Evolutionary conservation across 805 yeast genomes (phyloP).

Genomic region (Starmerella etchellsii): DNA sequence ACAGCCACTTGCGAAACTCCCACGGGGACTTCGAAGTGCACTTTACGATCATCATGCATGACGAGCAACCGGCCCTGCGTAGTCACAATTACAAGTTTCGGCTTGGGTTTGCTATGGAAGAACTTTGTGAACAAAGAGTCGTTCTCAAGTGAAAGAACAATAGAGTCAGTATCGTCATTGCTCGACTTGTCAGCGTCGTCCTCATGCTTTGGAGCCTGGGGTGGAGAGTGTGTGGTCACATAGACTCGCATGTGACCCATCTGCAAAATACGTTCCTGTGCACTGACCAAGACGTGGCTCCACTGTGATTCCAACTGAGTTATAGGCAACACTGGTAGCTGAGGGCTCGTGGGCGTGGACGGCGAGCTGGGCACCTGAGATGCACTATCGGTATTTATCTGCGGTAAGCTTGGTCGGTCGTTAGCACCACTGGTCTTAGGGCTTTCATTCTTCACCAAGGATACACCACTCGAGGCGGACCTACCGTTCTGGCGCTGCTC

Average conservation of each 20-base stretch:
- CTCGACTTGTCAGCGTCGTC: background rate
- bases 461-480: background rate
- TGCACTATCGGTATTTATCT: background rate
- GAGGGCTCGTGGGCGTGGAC: background rate
- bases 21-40: conserved; percentile 26
- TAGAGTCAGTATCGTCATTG: conserved; percentile 3
- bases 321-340: conserved; percentile 29
- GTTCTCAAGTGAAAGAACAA: conserved; percentile 16
- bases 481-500: conserved; percentile 12
- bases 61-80: conserved; percentile 27
- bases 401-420: too few species aligned
- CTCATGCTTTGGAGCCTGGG: background rate
- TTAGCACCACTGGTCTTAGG: background rate
- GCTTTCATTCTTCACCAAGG: background rate
- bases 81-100: conserved; percentile 26
- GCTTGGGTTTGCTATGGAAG: conserved; percentile 22
- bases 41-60: conserved; percentile 24
- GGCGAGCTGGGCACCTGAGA: background rate
- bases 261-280: conserved; percentile 37
- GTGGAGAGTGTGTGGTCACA: conserved; percentile 18
- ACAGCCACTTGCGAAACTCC: conserved; percentile 26
- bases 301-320: conserved; percentile 39
- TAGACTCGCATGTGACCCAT: conserved; percentile 31
- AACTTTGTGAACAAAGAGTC: conserved; percentile 23
- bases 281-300: conserved; percentile 31